Percentiles rank a stretch among this genome's conserved stretches.
These are phyloP conservation scores for Alectoria sarmentosa DNA, from an alignment of 495 filamentous ascomycete species.

Conservation along the genomic window DNA sequence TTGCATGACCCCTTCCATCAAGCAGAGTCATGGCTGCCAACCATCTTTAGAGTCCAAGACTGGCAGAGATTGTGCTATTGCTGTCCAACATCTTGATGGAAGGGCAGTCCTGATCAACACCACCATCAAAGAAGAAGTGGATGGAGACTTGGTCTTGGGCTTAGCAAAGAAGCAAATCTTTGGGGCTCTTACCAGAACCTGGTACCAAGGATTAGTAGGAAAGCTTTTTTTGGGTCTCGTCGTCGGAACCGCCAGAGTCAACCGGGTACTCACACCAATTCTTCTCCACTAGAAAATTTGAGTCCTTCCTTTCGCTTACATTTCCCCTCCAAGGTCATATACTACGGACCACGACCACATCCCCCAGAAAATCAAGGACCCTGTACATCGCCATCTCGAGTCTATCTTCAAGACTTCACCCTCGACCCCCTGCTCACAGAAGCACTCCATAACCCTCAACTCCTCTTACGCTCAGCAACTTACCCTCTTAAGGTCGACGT, in stretches of 20 bases:
- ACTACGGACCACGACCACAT: not conserved
- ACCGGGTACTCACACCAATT: not conserved
- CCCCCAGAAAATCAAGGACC: not conserved
- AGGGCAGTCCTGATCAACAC: not conserved
- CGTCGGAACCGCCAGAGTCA: not conserved
- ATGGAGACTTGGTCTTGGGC: not conserved
- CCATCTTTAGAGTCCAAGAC: not conserved
- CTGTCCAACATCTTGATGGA: not conserved
- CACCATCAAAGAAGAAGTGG: not conserved
- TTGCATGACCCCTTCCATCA: not conserved
- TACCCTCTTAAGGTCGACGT: not conserved
- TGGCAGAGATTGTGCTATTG: not conserved
- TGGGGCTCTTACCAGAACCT: not conserved
- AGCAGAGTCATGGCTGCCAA: not conserved
- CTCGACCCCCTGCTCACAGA: not conserved
- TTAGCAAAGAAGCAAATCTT: not conserved
- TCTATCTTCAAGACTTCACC: not conserved
- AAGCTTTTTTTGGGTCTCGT: not conserved
- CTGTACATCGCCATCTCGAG: not conserved
- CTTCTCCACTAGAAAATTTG: not conserved
- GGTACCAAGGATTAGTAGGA: not conserved
- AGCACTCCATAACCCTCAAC: not conserved
- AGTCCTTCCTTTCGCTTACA: not conserved
- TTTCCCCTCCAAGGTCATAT: not conserved
- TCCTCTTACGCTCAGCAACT: not conserved